Evolutionary conservation across 2,329 filamentous ascomycete species (phyloP).

Genomic region (Colletotrichum somersetense): DNA sequence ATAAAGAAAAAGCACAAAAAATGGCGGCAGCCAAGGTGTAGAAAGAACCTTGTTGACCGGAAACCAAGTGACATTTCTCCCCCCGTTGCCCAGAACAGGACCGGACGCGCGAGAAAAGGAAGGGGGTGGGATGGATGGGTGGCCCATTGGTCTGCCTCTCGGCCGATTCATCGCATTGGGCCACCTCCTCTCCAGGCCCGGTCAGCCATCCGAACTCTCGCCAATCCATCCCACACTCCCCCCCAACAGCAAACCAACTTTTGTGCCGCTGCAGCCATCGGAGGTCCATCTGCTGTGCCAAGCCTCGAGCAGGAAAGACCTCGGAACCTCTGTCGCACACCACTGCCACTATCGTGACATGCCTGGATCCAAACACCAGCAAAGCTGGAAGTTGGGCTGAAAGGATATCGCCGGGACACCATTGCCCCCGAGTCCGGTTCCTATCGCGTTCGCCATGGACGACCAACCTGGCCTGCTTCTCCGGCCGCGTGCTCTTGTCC

Average conservation of each 20-base stretch:
- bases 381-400: not conserved
- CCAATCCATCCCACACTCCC: not conserved
- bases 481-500: not conserved
- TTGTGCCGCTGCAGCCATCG: not conserved
- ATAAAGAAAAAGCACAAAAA: too few relatives aligned
- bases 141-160: conserved; percentile 28
- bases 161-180: conserved; percentile 30
- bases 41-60: conserved; percentile 1
- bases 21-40: not conserved
- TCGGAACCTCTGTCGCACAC: not conserved
- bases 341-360: too few relatives aligned
- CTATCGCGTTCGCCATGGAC: conserved; percentile 11
- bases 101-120: not conserved
- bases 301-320: not conserved
- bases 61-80: not conserved
- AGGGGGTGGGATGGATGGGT: not conserved
- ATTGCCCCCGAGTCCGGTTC: not conserved
- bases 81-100: not conserved
- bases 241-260: not conserved
- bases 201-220: not conserved
- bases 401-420: not conserved
- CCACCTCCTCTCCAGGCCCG: conserved; percentile 3
- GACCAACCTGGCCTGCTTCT: not conserved
- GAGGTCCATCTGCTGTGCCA: not conserved
- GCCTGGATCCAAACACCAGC: not conserved